Evolutionary conservation across 768 basidiomycete genomes (phyloP).

Genomic region (Mycena olivaceomarginata): DNA sequence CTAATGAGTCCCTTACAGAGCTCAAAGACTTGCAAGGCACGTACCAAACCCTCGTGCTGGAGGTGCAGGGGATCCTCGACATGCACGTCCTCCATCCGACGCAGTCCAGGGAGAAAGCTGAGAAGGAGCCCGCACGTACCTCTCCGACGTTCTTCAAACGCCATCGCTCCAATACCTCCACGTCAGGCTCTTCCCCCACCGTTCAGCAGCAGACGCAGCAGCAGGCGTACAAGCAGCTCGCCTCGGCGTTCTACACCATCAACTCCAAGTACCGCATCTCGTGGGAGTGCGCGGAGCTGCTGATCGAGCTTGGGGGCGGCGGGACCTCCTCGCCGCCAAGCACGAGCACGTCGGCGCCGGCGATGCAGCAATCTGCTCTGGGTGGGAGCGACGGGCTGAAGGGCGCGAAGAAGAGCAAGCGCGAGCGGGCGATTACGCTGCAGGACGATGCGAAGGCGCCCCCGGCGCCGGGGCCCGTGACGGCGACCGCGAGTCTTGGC

Average conservation of each 20-base stretch:
- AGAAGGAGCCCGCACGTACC: slow-evolving; percentile 28
- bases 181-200: slow-evolving; percentile 46
- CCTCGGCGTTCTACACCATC: slow-evolving; percentile 76
- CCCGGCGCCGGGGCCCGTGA: slow-evolving; percentile 21
- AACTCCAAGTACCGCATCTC: slow-evolving; percentile 88
- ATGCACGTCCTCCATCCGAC: slow-evolving; percentile 50
- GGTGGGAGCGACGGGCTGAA: slow-evolving; percentile 58
- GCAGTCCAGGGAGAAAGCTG: slow-evolving; percentile 32
- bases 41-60: slow-evolving; percentile 72
- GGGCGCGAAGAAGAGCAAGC: slow-evolving; percentile 54
- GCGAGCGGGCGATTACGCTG: slow-evolving; percentile 85
- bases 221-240: slow-evolving; percentile 72
- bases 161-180: slow-evolving; percentile 45
- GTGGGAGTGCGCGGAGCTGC: slow-evolving; percentile 93
- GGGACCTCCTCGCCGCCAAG: slow-evolving; percentile 58
- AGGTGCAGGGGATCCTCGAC: slow-evolving; percentile 75
- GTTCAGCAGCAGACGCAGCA: slow-evolving; percentile 46
- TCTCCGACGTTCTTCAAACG: slow-evolving; percentile 45
- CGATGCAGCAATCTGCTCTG: slow-evolving; percentile 45
- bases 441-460: slow-evolving; percentile 72
- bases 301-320: slow-evolving; percentile 90
- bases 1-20: slow-evolving; percentile 65
- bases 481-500: slow-evolving; percentile 27
- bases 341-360: slow-evolving; percentile 65
- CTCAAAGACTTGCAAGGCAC: slow-evolving; percentile 82